Evolutionary conservation across 106 monocot genomes (phyloP).

Genomic region (Triglochin maritima): DNA sequence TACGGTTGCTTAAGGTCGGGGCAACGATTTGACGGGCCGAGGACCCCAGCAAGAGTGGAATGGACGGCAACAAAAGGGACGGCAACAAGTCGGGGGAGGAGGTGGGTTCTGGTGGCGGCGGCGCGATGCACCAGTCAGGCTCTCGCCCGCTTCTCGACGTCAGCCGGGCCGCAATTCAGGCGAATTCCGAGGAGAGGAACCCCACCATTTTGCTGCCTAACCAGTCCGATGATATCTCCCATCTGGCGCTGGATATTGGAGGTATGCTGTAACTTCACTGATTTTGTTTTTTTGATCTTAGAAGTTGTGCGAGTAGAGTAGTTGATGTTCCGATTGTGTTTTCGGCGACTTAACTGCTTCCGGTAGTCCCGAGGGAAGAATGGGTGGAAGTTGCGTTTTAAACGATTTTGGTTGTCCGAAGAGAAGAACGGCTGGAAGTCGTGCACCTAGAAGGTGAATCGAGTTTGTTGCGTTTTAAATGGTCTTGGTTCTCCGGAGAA

Average conservation of each 20-base stretch:
- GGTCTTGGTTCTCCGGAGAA: no score
- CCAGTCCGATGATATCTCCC: conserved; percentile 94
- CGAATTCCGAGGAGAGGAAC: conserved; percentile 81
- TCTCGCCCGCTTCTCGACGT: conserved; percentile 91
- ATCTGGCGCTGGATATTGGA: conserved; percentile 88
- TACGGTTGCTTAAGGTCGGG: conserved; percentile 2
- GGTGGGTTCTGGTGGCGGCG: conserved; percentile 5
- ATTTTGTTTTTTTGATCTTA: no score
- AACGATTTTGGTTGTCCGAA: no score
- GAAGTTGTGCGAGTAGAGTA: no score
- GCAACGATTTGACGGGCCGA: conserved; percentile 30
- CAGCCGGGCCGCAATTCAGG: conserved; percentile 76
- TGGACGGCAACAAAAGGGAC: no score
- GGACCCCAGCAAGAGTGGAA: background rate
- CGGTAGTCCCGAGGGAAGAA: no score
- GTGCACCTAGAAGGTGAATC: no score
- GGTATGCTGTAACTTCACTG: conserved; percentile 21
- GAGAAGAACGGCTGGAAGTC: no score
- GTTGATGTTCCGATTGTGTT: no score
- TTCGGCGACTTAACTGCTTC: no score
- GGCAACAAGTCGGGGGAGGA: conserved; percentile 10
- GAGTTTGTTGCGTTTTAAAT: no score
- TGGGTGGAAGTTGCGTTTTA: no score
- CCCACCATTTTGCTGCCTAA: conserved; percentile 88
- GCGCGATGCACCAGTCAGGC: conserved; percentile 47